Conservation (phyloP, 148 eudicot species). For the Arbutus unedo region DNA sequence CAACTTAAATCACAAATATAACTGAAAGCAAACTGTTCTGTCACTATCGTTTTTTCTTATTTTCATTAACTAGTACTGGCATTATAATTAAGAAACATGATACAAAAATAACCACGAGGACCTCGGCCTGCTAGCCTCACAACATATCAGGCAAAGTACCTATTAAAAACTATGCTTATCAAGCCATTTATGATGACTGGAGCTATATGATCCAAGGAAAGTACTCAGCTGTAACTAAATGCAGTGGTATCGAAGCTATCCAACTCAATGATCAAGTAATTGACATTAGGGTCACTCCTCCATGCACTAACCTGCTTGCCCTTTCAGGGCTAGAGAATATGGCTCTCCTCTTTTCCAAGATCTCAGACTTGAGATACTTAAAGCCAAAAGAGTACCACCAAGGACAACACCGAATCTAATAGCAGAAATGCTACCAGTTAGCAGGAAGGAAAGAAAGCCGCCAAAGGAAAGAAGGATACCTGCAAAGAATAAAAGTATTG, state of each 20-base stretch:
- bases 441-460: slow-evolving; percentile 84
- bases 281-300: not conserved
- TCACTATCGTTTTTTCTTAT: not conserved
- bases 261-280: slow-evolving; percentile 3
- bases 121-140: not conserved
- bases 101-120: not conserved
- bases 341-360: slow-evolving; percentile 73
- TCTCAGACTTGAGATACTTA: slow-evolving; percentile 74
- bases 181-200: not conserved
- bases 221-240: not conserved
- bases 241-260: not conserved
- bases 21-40: not conserved
- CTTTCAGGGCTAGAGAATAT: slow-evolving; percentile 56
- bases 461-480: slow-evolving; percentile 74
- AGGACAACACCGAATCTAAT: slow-evolving; percentile 88
- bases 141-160: not conserved
- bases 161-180: not conserved
- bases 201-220: not conserved
- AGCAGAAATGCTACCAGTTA: slow-evolving; percentile 77
- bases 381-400: slow-evolving; percentile 84
- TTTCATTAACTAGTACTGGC: not conserved
- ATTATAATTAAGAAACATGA: not conserved
- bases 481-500: slow-evolving; percentile 29
- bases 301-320: slow-evolving; percentile 76
- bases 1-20: not conserved